Evolutionary conservation across 2,329 filamentous ascomycete species (phyloP), one percentile per base, ranked within the genome.

Genomic region (Zasmidium cellare): DNA sequence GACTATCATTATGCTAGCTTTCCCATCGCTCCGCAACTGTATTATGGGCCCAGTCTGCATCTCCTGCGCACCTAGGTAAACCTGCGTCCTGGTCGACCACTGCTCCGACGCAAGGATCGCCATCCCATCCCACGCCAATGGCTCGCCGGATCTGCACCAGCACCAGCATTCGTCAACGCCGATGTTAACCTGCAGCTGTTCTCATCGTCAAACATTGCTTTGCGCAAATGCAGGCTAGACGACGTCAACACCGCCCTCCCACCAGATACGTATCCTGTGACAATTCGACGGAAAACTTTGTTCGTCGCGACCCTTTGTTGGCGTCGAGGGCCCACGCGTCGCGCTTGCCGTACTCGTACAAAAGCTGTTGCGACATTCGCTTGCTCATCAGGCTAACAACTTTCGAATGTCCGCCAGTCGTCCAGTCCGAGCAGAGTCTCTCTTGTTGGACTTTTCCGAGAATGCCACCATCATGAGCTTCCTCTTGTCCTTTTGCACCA

Each of bases 381-480:
- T n/a, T n/a, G 9, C 46, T 44, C 31, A 25, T 52, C 22, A 25
- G 2, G 50, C 18, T 14, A 80, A 59, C 62, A 80, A 64, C 60
- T 72, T 73, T 62, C 76, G 71, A 53, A 80, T 70, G 64, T 80
- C 77, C 31, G 70, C 74, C 55, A 79, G 53, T 3, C 76, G 72
- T 14, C 74, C 72, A 65, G 84, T 83, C 24, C 79, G 79, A 69
- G 80, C 84, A 65, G 82, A 80, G 44, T 78, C 71, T 59, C 70
- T 74, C 62, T 82, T 81, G 3, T 74, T 76, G 58, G 72, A 71
- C 67, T 87, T 89, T 76, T 96, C 92, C 58, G 87, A 83, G 75
- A 96, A 94, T 0, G 91, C 91, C 67, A 90, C 84, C 35, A 81
- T 84, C 72, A 94, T 91, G 28, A 96, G 75, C 67, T 87, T 82